Percentiles rank a stretch among this genome's conserved stretches.
These are phyloP conservation scores for Colletotrichum sp. DNA, from an alignment of 2,329 filamentous ascomycete species.

Conservation along the genomic window DNA sequence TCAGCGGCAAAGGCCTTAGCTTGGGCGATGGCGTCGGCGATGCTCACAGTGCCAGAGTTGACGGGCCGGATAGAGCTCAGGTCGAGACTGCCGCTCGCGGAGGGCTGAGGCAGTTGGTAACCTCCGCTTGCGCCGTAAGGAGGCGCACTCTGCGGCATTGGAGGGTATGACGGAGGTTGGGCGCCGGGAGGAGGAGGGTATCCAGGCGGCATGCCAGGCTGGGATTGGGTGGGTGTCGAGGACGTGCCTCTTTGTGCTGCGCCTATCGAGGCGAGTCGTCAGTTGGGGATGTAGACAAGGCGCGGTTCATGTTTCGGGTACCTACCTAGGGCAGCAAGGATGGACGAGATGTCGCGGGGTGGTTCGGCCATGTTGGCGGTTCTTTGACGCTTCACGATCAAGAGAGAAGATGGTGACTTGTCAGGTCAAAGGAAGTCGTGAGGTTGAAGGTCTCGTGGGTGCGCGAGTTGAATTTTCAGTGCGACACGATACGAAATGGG, in stretches of 20 bases:
- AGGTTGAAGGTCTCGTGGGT: background rate
- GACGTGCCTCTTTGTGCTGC: constrained; percentile 49
- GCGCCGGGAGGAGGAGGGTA: constrained; percentile 43
- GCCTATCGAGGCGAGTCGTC: constrained; percentile 27
- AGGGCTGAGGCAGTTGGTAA: constrained; percentile 67
- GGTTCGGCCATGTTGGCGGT: constrained; percentile 39
- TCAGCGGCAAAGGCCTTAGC: constrained; percentile 83
- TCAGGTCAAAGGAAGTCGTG: background rate
- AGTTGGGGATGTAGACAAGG: constrained; percentile 12
- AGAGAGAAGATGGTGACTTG: background rate
- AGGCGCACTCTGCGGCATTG: constrained; percentile 38
- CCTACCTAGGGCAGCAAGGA: constrained; percentile 55
- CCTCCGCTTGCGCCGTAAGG: constrained; percentile 38
- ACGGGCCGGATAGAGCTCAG: constrained; percentile 80
- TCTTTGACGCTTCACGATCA: background rate
- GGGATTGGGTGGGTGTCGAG: constrained; percentile 46
- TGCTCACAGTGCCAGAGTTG: constrained; percentile 81
- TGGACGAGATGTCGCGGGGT: constrained; percentile 48
- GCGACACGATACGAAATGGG: background rate
- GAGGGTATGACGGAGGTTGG: constrained; percentile 39
- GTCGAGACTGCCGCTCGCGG: constrained; percentile 78
- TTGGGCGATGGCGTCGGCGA: constrained; percentile 84
- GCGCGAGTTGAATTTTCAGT: constrained; percentile 15
- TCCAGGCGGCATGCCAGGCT: constrained; percentile 40
- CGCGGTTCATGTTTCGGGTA: constrained; percentile 17